Evolutionary conservation across 1,284 basidiomycete genomes (phyloP).

Genomic region (Taiwanofungus camphoratus): DNA sequence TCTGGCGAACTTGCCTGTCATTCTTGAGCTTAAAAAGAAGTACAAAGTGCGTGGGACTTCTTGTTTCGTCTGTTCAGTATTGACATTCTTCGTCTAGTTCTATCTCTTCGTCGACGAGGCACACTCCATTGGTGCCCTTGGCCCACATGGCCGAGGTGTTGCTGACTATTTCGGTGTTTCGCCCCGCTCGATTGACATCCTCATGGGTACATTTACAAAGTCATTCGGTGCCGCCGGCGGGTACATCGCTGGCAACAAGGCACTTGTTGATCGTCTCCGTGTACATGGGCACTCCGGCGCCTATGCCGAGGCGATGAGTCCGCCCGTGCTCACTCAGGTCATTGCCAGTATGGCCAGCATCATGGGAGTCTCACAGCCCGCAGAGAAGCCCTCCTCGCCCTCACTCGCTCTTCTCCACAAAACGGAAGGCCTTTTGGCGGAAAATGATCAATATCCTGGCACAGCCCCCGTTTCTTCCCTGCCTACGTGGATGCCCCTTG

Average conservation of each 20-base stretch:
- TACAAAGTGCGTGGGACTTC: constrained; percentile 72
- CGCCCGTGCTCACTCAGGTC: constrained; percentile 89
- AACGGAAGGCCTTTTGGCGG: constrained; percentile 21
- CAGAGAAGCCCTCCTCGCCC: constrained; percentile 22
- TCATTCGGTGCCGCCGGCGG: constrained; percentile 98
- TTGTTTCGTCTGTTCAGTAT: too few species aligned
- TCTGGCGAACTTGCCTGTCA: constrained; percentile 76
- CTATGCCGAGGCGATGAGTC: constrained; percentile 90
- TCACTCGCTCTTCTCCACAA: constrained; percentile 26
- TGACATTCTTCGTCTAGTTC: too few species aligned
- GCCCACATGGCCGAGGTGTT: constrained; percentile 91
- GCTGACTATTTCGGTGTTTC: constrained; percentile 92
- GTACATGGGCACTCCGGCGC: constrained; percentile 79
- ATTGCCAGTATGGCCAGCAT: constrained; percentile 93
- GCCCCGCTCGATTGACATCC: constrained; percentile 80
- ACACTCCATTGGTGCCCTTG: constrained; percentile 94
- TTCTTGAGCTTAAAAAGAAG: constrained; percentile 87
- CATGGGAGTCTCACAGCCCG: constrained; percentile 76
- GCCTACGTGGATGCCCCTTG: constrained; percentile 70
- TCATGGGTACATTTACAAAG: constrained; percentile 99
- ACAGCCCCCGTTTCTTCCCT: constrained; percentile 57
- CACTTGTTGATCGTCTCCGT: constrained; percentile 78
- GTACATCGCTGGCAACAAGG: constrained; percentile 85
- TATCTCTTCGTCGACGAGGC: constrained; percentile 97
- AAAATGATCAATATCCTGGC: constrained; percentile 46